Evolutionary conservation across 169 alveolate genomes (phyloP), one percentile per base, ranked within the genome.

Genomic region (Eimeria nieschulzi): DNA sequence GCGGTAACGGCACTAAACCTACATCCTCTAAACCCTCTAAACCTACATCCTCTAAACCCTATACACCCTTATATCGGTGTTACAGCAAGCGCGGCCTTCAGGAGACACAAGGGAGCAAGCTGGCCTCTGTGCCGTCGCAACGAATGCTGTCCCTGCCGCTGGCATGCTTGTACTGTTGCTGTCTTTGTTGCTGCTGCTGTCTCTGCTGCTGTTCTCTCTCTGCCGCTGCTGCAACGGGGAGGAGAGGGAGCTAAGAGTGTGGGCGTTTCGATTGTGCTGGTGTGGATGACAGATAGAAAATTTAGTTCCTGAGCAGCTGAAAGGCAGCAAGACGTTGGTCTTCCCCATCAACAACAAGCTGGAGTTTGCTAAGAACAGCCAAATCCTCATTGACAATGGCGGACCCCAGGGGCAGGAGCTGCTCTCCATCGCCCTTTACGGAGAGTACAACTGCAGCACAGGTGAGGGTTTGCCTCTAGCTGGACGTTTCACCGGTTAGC

Each of bases 321-420:
- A 56, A 55, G 72, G 72, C 25, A 71, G 86, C 2, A 53, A 56
- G 59, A 25, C 56, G 26, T 23, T 79, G 25, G 75, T 71, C 85
- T 26, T 85, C 19, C 84, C 72, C 19, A 75, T 85, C n/a, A 21
- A 21, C 85, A 61, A 76, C 51, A 56, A 46, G n/a, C 85, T 83
- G 8, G 19, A 33, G 9, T 19, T 85, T 10, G 26, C 59, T 2
- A 55, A 75, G 5, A 61, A 85, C 19, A 56, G 25, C n/a, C 84
- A 85, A 26, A n/a, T 85, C 25, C 78, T 85, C 53, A 71, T 85
- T 8, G 75, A 70, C 51, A 76, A 75, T 7, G 92, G 92, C 6
- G 92, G 64, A 10, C 92, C 92, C n/a, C 25, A 13, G 51, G 85
- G 92, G 6, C 85, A 85, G 53, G 80, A 68, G 73, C 82, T 85